Evolutionary conservation across 2,329 filamentous ascomycete species (phyloP), one percentile per base, ranked within the genome.

Genomic region (Aspergillus oerlinghausenensis): DNA sequence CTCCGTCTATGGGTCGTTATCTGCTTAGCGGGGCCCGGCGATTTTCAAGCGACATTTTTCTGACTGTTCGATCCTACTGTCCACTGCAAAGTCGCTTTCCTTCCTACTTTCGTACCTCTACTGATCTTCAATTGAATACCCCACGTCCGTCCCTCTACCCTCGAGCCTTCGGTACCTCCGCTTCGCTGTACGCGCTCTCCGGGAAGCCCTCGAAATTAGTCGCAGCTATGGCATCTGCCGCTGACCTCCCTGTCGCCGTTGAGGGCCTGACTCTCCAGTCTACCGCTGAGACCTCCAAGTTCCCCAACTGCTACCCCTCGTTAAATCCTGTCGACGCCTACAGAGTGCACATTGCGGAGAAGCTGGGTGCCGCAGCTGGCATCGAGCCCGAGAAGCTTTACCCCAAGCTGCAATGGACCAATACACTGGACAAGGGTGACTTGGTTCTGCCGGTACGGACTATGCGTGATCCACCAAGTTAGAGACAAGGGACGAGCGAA

Each of bases 261-360:
- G 70, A 75, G 67, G 69, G 66, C 23, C 66, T 77, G 17, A 70
- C 73, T 42, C 67, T 77, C 50, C 74, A 76, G 54, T 73, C 73
- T 17, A 74, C 73, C 21, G 63, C 66, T 8, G 67, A 74, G 59
- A 67, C 66, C 26, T 75, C 75, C 56, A 72, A 73, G 55, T 75
- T 71, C 65, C 65, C 74, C 52, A 68, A 70, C 67, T 75, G 71
- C 67, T 77, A 69, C 61, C 75, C 75, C 58, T 71, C 74, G 29
- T 58, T 78, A 64, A 79, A 79, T 67, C 76, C 77, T 9, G 70
- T 79, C 48, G 76, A 79, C 60, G 70, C 74, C 57, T 79, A 79
- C 63, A 70, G 77, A 56, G 70, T 74, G 58, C 74, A 79, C 59
- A 76, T 79, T 59, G 73, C 77, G 19, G 74, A 77, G 61, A 67